phyloP scores from a whole-genome alignment of 179 eudicot species.

The Corrigiola litoralis region DNA sequence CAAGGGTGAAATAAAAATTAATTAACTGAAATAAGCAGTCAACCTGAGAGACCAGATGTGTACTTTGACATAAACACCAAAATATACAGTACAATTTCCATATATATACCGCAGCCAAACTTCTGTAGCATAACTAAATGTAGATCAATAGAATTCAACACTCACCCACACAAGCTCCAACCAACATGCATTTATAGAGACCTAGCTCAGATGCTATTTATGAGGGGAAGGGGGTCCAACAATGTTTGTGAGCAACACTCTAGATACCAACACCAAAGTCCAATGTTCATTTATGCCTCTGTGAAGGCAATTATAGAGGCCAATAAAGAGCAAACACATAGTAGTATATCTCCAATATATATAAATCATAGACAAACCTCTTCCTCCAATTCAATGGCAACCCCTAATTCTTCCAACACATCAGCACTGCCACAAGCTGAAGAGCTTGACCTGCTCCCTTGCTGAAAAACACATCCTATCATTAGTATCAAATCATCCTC shows the following conservation, averaged over 20 bases:
- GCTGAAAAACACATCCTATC: slow-evolving; percentile 39
- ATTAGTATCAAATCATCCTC: background rate
- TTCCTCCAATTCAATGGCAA: slow-evolving; percentile 73
- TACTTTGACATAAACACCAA: too few species aligned
- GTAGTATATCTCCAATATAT: background rate
- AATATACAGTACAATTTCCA: too few species aligned
- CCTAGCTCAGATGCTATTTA: background rate
- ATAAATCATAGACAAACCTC: slow-evolving; percentile 47
- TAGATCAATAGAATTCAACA: background rate
- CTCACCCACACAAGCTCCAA: background rate
- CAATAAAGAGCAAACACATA: slow-evolving; percentile 6
- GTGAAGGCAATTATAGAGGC: slow-evolving; percentile 1
- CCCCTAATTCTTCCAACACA: slow-evolving; percentile 84
- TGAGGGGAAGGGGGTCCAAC: background rate
- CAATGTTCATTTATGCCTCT: slow-evolving; percentile 8
- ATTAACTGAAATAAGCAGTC: background rate
- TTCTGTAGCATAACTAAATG: too few species aligned
- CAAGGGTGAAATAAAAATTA: background rate
- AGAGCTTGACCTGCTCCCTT: slow-evolving; percentile 96
- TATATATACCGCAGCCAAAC: too few species aligned
- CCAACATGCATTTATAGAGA: slow-evolving; percentile 7
- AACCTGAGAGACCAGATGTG: background rate
- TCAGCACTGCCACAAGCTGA: slow-evolving; percentile 99
- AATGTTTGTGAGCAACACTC: background rate
- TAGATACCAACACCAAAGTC: slow-evolving; percentile 12